A percentile compares a stretch with the other conserved stretches of the same genome.
Conservation (phyloP, 495 filamentous ascomycete genomes). For the Trypethelium eluteriae region DNA sequence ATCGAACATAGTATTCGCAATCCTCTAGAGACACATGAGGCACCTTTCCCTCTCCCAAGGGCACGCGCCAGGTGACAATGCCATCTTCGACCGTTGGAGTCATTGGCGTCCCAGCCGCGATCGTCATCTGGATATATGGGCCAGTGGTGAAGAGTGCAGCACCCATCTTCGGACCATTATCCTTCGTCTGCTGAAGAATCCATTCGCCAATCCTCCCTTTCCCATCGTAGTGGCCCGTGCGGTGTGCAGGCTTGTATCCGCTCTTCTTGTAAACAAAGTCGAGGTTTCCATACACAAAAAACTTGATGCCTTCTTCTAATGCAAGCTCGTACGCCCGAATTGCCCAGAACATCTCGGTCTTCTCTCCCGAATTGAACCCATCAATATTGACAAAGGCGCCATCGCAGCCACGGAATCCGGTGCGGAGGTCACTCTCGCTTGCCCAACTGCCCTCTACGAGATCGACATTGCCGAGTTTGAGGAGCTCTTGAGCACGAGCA, state of each 20-base stretch:
- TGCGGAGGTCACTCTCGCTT: conserved; percentile 40
- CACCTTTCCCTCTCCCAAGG: conserved; percentile 40
- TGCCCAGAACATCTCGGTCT: conserved; percentile 25
- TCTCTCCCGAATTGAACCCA: conserved; percentile 24
- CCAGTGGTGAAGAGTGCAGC: conserved; percentile 25
- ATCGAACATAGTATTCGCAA: conserved; percentile 46
- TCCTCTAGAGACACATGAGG: conserved; percentile 47
- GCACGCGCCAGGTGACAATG: conserved; percentile 41
- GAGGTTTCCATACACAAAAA: conserved; percentile 26
- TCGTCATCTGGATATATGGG: conserved; percentile 27
- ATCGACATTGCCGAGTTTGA: conserved; percentile 37
- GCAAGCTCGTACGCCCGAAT: conserved; percentile 24
- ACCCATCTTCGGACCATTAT: conserved; percentile 16
- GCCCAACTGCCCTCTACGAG: conserved; percentile 43
- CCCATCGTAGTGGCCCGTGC: conserved; percentile 21
- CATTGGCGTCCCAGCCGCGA: conserved; percentile 36
- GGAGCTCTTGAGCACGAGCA: conserved; percentile 36
- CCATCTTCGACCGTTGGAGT: conserved; percentile 36
- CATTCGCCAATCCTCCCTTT: conserved; percentile 29
- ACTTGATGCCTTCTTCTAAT: conserved; percentile 19
- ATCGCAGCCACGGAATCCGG: conserved; percentile 19
- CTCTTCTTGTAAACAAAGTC: conserved; percentile 19
- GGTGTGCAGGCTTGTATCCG: conserved; percentile 17
- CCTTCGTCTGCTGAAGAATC: conserved; percentile 22
- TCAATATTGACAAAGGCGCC: conserved; percentile 26